Base-by-base conservation (phyloP, 768 basidiomycete species). In the Russula emetica region DNA sequence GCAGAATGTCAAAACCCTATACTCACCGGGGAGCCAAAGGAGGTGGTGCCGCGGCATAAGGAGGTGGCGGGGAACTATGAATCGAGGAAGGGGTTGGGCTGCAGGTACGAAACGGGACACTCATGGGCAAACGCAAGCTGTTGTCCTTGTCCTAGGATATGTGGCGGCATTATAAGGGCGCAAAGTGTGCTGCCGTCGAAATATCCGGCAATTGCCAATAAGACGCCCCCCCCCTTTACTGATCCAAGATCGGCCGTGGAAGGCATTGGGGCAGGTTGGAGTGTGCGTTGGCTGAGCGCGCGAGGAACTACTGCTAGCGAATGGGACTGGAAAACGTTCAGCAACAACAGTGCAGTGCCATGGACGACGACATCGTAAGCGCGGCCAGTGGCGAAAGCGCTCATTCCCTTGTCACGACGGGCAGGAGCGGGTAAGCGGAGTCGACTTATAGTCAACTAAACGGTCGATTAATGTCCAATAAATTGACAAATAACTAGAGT, bases 251-350 rank as follows among this genome's bases (percentile, higher is more conserved):
- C 75, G 24, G 84, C 88, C 3, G 84, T 89, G 28, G 85, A 87
- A 64, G 85, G 86, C 24, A 78, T 85, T 28, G 85, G 85, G 18
- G 81, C 82, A 14, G 86, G 87, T 38, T 85, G 85, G 82, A 85
- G 80, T 66, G 83, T 81, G 13, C 81, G 78, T 64, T 86, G 83
- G 79, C 70, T 85, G 40, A 78, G 74, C 63, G 72, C 79, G 4
- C 76, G 65, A 40, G 71, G 69, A 11, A 79, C 78, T n/a, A n/a
- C 78, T 36, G 76, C 76, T 16, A 72, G 72, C 38, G 85, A 86
- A 71, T 88, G 84, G 88, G 86, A 84, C 64, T 90, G 88, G 88
- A 88, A 82, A 72, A 80, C 79, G 2, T 81, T 84, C 63, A 77
- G 74, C 58, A 85, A 78, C 69, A 70, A 68, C 28, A 51, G 40